Conservation (phyloP, 2,329 filamentous ascomycete genomes). For the Cladophialophora psammophila region DNA sequence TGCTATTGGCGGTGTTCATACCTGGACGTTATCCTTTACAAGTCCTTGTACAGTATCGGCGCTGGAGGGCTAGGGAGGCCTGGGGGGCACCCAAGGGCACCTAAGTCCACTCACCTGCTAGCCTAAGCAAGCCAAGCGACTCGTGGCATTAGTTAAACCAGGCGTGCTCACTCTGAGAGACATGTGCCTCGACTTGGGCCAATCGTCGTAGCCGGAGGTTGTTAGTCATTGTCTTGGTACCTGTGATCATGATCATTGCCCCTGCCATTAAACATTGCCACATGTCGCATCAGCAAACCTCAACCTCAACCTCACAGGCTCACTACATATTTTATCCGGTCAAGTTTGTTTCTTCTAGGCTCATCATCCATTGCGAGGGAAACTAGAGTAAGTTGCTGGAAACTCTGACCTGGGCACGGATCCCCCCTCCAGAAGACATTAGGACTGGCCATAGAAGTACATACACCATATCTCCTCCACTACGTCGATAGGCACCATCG, state of each 20-base stretch:
- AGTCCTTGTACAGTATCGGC: too few species aligned
- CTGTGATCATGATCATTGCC: background rate
- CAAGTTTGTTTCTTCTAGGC: background rate
- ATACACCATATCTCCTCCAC: background rate
- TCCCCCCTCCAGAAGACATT: background rate
- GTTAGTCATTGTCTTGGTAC: constrained; percentile 4
- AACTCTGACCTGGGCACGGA: background rate
- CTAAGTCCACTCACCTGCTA: background rate
- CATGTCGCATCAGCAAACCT: constrained; percentile 33
- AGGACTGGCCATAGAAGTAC: background rate
- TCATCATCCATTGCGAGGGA: constrained; percentile 6
- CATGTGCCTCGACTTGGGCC: background rate
- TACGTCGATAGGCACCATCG: constrained; percentile 26
- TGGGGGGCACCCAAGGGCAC: background rate
- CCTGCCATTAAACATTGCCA: constrained; percentile 42
- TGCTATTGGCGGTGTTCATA: background rate
- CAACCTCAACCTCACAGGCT: constrained; percentile 32
- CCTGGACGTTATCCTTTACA: too few species aligned
- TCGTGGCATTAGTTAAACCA: background rate
- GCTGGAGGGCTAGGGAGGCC: too few species aligned
- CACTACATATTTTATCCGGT: background rate
- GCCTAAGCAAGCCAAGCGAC: background rate
- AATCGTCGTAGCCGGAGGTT: background rate
- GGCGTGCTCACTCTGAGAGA: background rate
- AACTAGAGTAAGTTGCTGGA: background rate